Evolutionary conservation across 1,284 basidiomycete species (phyloP), one percentile per base, ranked within the genome.

Genomic region (Stygiomarasmius scandens): DNA sequence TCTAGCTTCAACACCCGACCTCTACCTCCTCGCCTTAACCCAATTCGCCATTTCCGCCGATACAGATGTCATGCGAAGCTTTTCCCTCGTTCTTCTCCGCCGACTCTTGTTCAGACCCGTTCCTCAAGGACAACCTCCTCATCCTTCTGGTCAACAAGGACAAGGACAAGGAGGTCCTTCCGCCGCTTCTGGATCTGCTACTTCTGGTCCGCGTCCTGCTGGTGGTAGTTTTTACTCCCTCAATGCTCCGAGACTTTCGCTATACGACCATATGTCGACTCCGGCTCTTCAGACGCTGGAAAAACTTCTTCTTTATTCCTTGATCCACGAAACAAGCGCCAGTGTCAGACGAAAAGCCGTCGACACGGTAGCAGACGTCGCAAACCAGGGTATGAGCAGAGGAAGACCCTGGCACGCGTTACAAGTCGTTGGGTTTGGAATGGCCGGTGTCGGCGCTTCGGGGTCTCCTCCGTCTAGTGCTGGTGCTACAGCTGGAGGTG

Each of bases 61-160:
- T 64, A 87, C 86, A 0, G 87, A 90, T 69, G 84, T 90, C 71
- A 92, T 92, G 89, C 84, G 90, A 38, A 89, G 89, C 0, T 92
- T 92, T 69, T 89, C 89, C 1, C 77, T 92, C 32, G 88, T 92
- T 12, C 82, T 92, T 23, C 81, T 92, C 29, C 81, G 90, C 8
- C 82, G 90, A 8, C 78, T 92, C 3, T 81, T 92, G 49, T 92
- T 92, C 69, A 82, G 89, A 23, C 63, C 78, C 1, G 56, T 58
- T 22, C 54, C 63, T 50, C 62, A 62, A 23, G 62, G 58, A 54
- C 72, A 67, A 46, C 23, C 25, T n/a, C 32, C 36, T 36, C 16
- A 38, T 10, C 29, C 57, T 5, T 41, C 38, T 16, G 38, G 38
- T 41, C n/a, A 12, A 41, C 38, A 41, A 41, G 38, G 29, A 32